Evolutionary conservation across 2,329 filamentous ascomycete species (phyloP).

Genomic region (Nothopassalora personata): DNA sequence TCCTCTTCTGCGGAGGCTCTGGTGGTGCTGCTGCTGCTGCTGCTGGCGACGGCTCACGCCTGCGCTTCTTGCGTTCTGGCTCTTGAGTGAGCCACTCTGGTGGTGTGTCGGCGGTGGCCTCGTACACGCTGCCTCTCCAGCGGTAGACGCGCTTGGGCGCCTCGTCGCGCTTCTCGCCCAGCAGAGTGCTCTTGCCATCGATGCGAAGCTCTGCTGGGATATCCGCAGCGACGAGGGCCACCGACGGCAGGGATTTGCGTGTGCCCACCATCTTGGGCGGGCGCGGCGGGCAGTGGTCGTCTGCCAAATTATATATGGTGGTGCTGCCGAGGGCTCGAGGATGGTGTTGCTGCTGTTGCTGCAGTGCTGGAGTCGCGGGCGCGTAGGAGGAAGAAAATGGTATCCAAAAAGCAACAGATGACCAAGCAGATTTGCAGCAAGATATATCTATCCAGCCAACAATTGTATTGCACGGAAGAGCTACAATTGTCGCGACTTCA

Average conservation of each 20-base stretch:
- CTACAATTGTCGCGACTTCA: neutral
- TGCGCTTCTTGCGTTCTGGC: slow-evolving; percentile 6
- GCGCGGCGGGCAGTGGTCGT: neutral
- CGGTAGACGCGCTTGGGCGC: slow-evolving; percentile 5
- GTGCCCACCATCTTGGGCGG: slow-evolving; percentile 3
- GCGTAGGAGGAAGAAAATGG: neutral
- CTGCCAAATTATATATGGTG: neutral
- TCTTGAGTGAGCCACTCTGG: slow-evolving; percentile 18
- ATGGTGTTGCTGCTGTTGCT: neutral
- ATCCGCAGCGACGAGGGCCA: slow-evolving; percentile 1
- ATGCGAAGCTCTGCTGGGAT: slow-evolving; percentile 11
- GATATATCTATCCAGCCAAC: neutral
- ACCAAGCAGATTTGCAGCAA: neutral
- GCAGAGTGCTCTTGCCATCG: slow-evolving; percentile 12
- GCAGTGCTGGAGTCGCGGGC: neutral
- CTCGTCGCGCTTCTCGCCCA: slow-evolving; percentile 8
- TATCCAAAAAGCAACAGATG: neutral
- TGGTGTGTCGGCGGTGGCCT: slow-evolving; percentile 17
- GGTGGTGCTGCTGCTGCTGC: neutral
- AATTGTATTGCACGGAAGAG: neutral
- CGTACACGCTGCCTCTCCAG: slow-evolving; percentile 18
- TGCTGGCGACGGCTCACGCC: neutral
- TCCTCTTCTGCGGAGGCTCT: neutral
- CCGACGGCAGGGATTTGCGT: slow-evolving; percentile 1
- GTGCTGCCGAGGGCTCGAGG: neutral